phyloP scores from a whole-genome alignment of 768 basidiomycete genomes.

The Hysterangium stoloniferum region DNA sequence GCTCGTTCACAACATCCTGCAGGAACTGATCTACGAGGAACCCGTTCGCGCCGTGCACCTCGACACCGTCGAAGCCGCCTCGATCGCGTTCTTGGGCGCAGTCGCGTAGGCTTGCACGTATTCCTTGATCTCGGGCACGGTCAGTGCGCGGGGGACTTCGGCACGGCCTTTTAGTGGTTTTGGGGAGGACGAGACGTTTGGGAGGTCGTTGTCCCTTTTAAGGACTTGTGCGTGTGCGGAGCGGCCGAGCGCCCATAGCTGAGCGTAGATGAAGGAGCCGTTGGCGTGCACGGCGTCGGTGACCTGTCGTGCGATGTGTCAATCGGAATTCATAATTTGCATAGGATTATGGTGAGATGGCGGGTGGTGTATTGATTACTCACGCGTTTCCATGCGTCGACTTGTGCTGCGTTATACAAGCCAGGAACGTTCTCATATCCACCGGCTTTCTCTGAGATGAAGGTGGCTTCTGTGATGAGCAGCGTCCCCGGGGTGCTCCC shows the following conservation, averaged over 20 bases:
- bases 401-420: conserved; percentile 54
- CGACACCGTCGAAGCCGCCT: conserved; percentile 63
- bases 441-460: conserved; percentile 21
- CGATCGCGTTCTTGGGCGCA: conserved; percentile 48
- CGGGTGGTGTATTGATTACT: conserved; percentile 9
- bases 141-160: conserved; percentile 34
- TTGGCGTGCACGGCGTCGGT: conserved; percentile 50
- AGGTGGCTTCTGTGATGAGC: conserved; percentile 29
- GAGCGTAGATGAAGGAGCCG: conserved; percentile 43
- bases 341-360: background rate
- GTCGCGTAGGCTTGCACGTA: conserved; percentile 40
- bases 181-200: conserved; percentile 4
- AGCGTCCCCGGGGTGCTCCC: conserved; percentile 19
- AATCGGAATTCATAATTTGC: background rate
- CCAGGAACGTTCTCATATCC: conserved; percentile 44
- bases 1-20: conserved; percentile 44
- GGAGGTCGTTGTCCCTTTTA: conserved; percentile 16
- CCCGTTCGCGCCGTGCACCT: conserved; percentile 35
- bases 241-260: conserved; percentile 53
- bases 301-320: conserved; percentile 29
- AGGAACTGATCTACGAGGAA: conserved; percentile 54
- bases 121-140: conserved; percentile 40
- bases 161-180: conserved; percentile 14
- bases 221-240: conserved; percentile 29
- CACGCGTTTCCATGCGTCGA: conserved; percentile 46